A percentile compares a stretch with the other conserved stretches of the same genome.
Conservation (phyloP, 1,284 basidiomycete species). For the Sphagnurus paluster region DNA sequence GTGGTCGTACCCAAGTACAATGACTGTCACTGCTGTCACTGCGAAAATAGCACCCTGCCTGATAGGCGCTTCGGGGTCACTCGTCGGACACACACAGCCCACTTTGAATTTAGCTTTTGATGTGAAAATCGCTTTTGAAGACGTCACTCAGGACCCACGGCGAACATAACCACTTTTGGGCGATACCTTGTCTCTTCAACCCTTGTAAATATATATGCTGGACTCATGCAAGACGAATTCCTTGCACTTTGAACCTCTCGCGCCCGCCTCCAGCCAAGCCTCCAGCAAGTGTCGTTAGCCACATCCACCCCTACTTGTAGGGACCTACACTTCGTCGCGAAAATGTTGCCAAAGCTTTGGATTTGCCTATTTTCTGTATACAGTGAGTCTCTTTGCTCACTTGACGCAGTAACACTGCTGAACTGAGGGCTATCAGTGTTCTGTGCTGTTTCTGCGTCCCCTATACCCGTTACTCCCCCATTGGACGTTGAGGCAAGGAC, state of each 20-base stretch:
- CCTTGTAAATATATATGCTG: constrained; percentile 1
- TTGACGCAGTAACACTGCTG: not conserved
- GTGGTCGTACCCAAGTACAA: too few relatives aligned
- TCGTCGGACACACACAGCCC: too few relatives aligned
- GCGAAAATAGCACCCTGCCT: too few relatives aligned
- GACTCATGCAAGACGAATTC: too few relatives aligned
- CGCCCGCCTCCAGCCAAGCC: not conserved
- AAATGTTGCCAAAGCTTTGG: constrained; percentile 8
- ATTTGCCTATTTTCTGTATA: constrained; percentile 9
- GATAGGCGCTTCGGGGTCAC: too few relatives aligned
- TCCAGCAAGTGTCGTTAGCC: not conserved
- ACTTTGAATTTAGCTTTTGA: too few relatives aligned
- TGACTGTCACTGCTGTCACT: too few relatives aligned
- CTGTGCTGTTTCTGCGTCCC: constrained; percentile 11
- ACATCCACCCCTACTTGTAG: constrained; percentile 1
- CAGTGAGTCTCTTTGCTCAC: constrained; percentile 5
- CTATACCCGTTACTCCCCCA: constrained; percentile 16
- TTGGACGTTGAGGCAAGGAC: constrained; percentile 19
- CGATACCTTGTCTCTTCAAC: constrained; percentile 13
- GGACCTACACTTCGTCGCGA: not conserved
- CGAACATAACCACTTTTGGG: constrained; percentile 14
- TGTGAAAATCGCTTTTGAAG: too few relatives aligned
- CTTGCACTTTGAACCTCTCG: not conserved
- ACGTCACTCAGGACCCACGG: constrained; percentile 2
- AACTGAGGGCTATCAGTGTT: constrained; percentile 13